These are phyloP conservation scores for Sarocladiaceae sp. DNA, from an alignment of 2,329 filamentous ascomycete species.

Conservation along the genomic window DNA sequence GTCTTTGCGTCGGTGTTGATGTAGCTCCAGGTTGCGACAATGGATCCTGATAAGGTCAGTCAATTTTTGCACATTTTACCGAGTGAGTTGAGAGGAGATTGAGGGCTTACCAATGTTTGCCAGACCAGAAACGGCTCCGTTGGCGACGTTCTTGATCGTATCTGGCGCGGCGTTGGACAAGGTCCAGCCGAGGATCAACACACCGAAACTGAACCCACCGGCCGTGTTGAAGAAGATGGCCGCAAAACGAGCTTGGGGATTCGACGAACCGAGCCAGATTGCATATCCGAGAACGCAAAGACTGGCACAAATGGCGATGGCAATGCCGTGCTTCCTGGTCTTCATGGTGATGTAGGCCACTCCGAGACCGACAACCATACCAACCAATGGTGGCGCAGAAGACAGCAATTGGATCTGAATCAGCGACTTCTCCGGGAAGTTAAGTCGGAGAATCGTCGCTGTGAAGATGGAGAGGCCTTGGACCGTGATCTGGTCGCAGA, in stretches of 20 bases:
- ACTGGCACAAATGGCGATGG: constrained; percentile 18
- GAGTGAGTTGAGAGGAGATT: neutral
- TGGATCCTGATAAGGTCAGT: constrained; percentile 16
- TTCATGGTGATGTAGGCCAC: constrained; percentile 24
- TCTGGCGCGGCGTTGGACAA: constrained; percentile 23
- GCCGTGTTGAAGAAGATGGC: constrained; percentile 24
- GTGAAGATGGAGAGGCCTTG: constrained; percentile 48
- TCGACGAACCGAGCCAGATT: constrained; percentile 21
- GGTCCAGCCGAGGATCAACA: constrained; percentile 21
- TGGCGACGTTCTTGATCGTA: constrained; percentile 22
- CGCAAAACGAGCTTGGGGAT: constrained; percentile 20
- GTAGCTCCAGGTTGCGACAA: constrained; percentile 23
- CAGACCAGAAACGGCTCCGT: constrained; percentile 20
- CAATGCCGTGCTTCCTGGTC: constrained; percentile 20
- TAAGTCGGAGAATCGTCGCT: constrained; percentile 38
- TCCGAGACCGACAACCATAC: constrained; percentile 18
- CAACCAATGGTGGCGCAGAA: constrained; percentile 19
- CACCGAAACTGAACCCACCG: constrained; percentile 20
- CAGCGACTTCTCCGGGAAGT: constrained; percentile 19
- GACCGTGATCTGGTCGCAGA: constrained; percentile 55
- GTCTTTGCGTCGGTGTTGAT: constrained; percentile 22
- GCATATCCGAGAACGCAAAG: constrained; percentile 21
- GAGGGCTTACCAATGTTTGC: constrained; percentile 20
- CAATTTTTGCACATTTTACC: neutral
- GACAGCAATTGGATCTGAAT: constrained; percentile 22